Base-by-base conservation (phyloP, 106 monocot genomes). In the Dioscorea dumetorum region DNA sequence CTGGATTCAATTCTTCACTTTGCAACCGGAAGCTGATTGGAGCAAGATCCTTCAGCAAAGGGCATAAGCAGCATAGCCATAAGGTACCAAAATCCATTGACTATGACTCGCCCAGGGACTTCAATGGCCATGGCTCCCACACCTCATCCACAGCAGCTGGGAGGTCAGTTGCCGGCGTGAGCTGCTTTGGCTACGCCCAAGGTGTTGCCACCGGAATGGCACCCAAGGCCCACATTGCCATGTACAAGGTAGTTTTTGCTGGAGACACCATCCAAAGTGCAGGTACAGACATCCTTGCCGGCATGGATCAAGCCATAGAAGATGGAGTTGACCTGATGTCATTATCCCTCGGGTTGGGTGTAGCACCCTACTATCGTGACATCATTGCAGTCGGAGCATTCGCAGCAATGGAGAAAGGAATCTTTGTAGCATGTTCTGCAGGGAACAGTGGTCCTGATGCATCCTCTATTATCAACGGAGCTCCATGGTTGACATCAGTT, bases 131-230 rank as follows among this genome's bases (percentile, higher is more conserved):
- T 48, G 91, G 91, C 5, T 81, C 91, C 8, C 91, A 87, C 72
- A 84, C 81, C 12, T 76, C 91, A 17, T 87, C 86, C 13, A 91
- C 87, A 7, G 91, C 81, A 0, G 84, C 84, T 18, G 87, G 91
- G 0, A 63, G 49, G 41, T 48, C 24, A 0, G 87, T 73, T 5
- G 16, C 21, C 2, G 74, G 58, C 14, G 87, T 70, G 2, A 64
- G 70, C 32, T 81, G 57, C 66, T 79, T 79, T 51, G 79, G 81
- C 14, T 81, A 83, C 49, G 86, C 81, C 17, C 7, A 19, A 5
- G 90, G 90, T 48, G 81, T 73, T n/a, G 75, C 83, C n/a, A 57
- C 53, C n/a, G 90, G 90, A 0, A 64, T 84, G 17, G 90, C 90
- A 12, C 83, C 86, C 2, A 61, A 54, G 48, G 90, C 90, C 4